These are phyloP conservation scores for Bipolaris zeicola DNA, from an alignment of 2,329 filamentous ascomycete genomes.

Conservation along the genomic window DNA sequence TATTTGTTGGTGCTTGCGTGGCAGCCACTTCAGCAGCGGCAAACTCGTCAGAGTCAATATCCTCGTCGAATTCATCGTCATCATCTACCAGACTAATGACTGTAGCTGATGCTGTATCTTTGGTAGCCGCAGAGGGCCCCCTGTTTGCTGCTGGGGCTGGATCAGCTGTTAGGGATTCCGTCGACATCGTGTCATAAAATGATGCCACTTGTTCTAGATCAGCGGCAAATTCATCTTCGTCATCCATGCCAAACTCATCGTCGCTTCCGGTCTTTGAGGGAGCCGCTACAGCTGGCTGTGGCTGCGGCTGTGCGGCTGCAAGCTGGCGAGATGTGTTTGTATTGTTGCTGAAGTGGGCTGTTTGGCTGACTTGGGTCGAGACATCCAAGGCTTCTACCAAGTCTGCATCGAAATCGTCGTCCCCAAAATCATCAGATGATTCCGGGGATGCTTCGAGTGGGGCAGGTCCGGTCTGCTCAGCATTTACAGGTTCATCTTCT, in stretches of 20 bases:
- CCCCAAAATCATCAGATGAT: conserved; percentile 46
- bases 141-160: background rate
- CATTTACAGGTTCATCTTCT: conserved; percentile 6
- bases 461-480: background rate
- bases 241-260: conserved; percentile 55
- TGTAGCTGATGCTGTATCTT: conserved; percentile 13
- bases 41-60: conserved; percentile 73
- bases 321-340: conserved; percentile 15
- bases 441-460: conserved; percentile 17
- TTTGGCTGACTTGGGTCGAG: conserved; percentile 16
- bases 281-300: background rate
- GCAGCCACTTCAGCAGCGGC: conserved; percentile 72
- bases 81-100: conserved; percentile 44
- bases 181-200: conserved; percentile 57
- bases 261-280: conserved; percentile 36
- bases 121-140: conserved; percentile 1
- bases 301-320: conserved; percentile 2
- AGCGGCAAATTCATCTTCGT: conserved; percentile 59
- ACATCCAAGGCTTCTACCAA: conserved; percentile 43
- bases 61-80: conserved; percentile 68
- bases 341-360: conserved; percentile 10
- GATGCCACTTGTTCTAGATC: conserved; percentile 64
- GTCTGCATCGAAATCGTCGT: conserved; percentile 43
- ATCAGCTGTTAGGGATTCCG: conserved; percentile 21
- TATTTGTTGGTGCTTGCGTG: conserved; percentile 65